Evolutionary conservation across 768 basidiomycete genomes (phyloP), one percentile per base, ranked within the genome.

Genomic region (Suillus decipiens): DNA sequence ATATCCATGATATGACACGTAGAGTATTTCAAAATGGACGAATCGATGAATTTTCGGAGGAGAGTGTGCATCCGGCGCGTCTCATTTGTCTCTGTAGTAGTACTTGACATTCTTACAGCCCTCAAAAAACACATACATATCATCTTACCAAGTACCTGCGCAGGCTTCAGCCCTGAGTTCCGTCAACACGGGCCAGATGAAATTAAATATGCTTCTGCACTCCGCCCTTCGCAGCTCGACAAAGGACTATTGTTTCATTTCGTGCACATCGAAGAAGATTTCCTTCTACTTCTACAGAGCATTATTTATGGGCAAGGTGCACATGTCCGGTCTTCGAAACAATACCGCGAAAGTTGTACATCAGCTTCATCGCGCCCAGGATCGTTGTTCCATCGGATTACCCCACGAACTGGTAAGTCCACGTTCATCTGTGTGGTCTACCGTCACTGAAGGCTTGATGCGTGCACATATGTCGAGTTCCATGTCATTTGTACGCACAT

Each of bases 381-480:
- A n/a, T 64, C 64, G 64, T 55, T 24, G 60, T 65, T 56, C 51
- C 64, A 45, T 61, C 54, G 58, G 59, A 53, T 47, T 62, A 2
- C 51, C 70, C 37, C 66, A 76, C 7, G 68, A 64, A 31, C 66
- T 63, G 31, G 66, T 67, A 36, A 39, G 7, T 12, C 61, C 59
- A n/a, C 33, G 34, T 22, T 41, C 55, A 36, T 24, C 37, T 22
- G 62, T 31, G 33, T 71, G 74, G 34, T 77, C 72, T 15, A 77
- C 62, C 5, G 62, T 70, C 31, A 76, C 68, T 3, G 67, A 69
- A 31, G 64, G 72, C 34, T 74, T 71, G 4, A 75, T 67, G 15
- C 71, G 65, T 57, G 74, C 70, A 53, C 63, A 70, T 37, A 76
- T 71, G 42, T 77, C 74, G 31, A 75, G 39, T 19, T 77, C 74